Conservation (phyloP, 805 yeast genomes). For the Starmera pachycereana region DNA sequence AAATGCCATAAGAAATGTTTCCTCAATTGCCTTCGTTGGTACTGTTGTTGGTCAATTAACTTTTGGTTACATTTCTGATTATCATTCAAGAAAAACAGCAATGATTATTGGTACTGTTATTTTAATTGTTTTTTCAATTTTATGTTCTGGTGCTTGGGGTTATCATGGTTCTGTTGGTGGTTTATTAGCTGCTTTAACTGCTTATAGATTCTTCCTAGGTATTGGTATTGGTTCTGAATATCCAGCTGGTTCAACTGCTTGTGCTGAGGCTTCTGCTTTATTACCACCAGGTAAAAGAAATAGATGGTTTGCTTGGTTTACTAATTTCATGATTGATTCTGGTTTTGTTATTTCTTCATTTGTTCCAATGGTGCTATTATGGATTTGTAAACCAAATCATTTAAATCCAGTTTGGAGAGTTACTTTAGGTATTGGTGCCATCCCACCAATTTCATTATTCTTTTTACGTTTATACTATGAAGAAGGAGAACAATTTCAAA, state of each 20-base stretch:
- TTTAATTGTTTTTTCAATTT: conserved; percentile 66
- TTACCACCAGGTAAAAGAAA: conserved; percentile 79
- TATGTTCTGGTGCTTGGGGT: conserved; percentile 88
- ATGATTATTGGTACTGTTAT: conserved; percentile 73
- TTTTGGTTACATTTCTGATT: conserved; percentile 77
- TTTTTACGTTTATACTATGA: conserved; percentile 65
- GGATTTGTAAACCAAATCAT: conserved; percentile 68
- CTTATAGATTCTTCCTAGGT: conserved; percentile 81
- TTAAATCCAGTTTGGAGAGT: conserved; percentile 86
- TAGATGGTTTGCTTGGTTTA: conserved; percentile 82
- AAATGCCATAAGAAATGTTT: conserved; percentile 64
- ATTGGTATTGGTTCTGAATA: conserved; percentile 92
- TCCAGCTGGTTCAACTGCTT: conserved; percentile 88
- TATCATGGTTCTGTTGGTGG: conserved; percentile 53
- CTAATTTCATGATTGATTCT: conserved; percentile 76
- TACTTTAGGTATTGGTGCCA: conserved; percentile 81
- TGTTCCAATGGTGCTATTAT: conserved; percentile 75
- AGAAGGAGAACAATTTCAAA: conserved; percentile 63
- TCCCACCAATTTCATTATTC: conserved; percentile 74
- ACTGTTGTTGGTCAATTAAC: conserved; percentile 77
- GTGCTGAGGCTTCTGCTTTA: conserved; percentile 79
- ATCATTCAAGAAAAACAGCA: conserved; percentile 69
- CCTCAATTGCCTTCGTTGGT: conserved; percentile 87
- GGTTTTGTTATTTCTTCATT: conserved; percentile 82
- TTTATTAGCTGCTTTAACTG: conserved; percentile 73